Percentiles rank a stretch among this genome's conserved stretches.
Conservation (phyloP, 2,329 filamentous ascomycete genomes). For the Aureobasidium leucospermi region DNA sequence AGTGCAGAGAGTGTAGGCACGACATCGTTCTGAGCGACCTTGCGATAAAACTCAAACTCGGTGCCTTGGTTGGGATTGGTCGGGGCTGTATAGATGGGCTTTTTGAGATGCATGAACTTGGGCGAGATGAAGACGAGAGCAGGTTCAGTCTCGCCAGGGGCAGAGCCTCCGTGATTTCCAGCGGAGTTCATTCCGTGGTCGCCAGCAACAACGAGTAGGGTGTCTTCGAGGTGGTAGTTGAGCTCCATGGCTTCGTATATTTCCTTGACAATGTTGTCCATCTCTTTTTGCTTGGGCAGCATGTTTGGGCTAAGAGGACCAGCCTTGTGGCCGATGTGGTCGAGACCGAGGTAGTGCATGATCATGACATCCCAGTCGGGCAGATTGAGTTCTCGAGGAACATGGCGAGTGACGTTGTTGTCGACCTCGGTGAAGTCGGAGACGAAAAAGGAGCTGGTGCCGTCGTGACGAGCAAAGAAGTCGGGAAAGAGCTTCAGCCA, state of each 20-base stretch:
- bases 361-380: constrained; percentile 90
- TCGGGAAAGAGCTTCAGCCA: constrained; percentile 95
- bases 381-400: constrained; percentile 65
- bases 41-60: constrained; percentile 76
- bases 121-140: constrained; percentile 88
- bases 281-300: constrained; percentile 86
- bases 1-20: constrained; percentile 82
- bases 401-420: constrained; percentile 89
- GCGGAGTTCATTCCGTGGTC: constrained; percentile 99
- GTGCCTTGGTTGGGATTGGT: constrained; percentile 45
- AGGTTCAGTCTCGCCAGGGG: constrained; percentile 86
- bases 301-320: constrained; percentile 81
- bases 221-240: constrained; percentile 63
- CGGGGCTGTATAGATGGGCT: constrained; percentile 40
- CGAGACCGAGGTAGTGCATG: constrained; percentile 88
- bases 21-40: constrained; percentile 89
- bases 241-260: constrained; percentile 71
- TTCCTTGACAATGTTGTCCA: constrained; percentile 72
- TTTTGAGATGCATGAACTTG: constrained; percentile 56
- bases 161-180: constrained; percentile 92
- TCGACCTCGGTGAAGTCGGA: constrained; percentile 98
- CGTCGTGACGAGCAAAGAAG: constrained; percentile 79
- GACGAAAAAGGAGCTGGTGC: constrained; percentile 96
- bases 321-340: constrained; percentile 96
- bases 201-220: constrained; percentile 77